Evolutionary conservation across 1,284 basidiomycete genomes (phyloP), one percentile per base, ranked within the genome.

Genomic region (Inonotus obliquus): DNA sequence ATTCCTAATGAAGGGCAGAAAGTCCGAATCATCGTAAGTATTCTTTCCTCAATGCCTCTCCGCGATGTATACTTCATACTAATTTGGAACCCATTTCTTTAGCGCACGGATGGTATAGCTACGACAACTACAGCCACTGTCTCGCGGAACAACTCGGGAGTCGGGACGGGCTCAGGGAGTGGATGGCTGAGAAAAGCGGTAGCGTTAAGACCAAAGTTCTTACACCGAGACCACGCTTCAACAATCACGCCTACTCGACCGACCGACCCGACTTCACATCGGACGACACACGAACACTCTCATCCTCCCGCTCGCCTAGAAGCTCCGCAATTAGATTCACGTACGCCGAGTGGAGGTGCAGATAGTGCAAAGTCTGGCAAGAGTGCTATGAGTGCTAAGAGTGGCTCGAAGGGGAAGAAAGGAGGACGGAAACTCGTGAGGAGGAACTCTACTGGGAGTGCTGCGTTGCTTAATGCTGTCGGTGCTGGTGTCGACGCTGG

Each of bases 1-100:
- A 76, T 87, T 32, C 85, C 86, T 4, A 77, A 79, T 13, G 79
- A 81, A 10, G 84, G 84, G 21, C 85, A 87, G 70, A 89, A 87
- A 67, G 80, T 87, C 61, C 85, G 84, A 68, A 79, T 87, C 65
- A 77, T 89, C 68, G 87, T 89, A 72, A 77, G 87, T 83, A 25
- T 32, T 32, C 32, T 9, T 9, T 9, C n/a, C n/a, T 45, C 63
- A 61, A 55, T 62, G 62, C 32, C 41, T 53, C 38, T 45, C 54
- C 45, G 56, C 57, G 60, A 9, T 64, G 63, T 32, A 27, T 27
- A 38, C 25, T 17, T 2, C 41, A 27, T 29, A 14, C 17, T 29
- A 19, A 54, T 37, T 44, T 5, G 41, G 13, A 54, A 4, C 14
- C 13, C 4, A 9, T 21, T 41, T 19, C 1, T 48, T 21, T 37